Evolutionary conservation across 2,329 filamentous ascomycete genomes (phyloP).

Genomic region (Chaetomiaceae sp.): DNA sequence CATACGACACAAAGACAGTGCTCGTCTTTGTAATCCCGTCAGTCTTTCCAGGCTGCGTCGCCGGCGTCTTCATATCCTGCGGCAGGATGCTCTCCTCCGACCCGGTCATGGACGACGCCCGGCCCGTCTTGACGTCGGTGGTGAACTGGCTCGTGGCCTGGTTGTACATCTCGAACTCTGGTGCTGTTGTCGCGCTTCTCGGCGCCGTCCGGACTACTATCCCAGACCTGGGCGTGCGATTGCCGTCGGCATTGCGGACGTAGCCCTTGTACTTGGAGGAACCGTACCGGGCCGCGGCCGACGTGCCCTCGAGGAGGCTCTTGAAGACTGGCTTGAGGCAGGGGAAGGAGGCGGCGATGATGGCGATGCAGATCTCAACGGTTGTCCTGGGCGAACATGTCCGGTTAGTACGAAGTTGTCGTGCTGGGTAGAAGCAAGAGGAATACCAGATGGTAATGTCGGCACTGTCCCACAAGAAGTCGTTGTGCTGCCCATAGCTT

Average conservation of each 20-base stretch:
- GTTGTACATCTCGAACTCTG: slow-evolving; percentile 20
- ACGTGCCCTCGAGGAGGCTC: slow-evolving; percentile 24
- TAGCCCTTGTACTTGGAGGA: slow-evolving; percentile 19
- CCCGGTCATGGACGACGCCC: not conserved
- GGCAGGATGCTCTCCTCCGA: slow-evolving; percentile 23
- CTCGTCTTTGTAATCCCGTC: slow-evolving; percentile 10
- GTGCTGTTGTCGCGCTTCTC: not conserved
- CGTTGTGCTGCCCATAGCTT: slow-evolving; percentile 27
- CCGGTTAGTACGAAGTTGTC: not conserved
- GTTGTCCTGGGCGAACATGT: slow-evolving; percentile 23
- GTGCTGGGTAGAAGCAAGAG: not conserved
- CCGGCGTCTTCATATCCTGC: not conserved
- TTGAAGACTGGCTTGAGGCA: slow-evolving; percentile 30
- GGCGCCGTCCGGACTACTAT: not conserved
- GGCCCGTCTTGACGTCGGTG: slow-evolving; percentile 8
- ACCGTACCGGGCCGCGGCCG: slow-evolving; percentile 30
- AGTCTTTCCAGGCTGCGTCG: not conserved
- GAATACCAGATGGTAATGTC: slow-evolving; percentile 30
- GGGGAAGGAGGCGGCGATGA: slow-evolving; percentile 29
- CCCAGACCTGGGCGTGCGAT: slow-evolving; percentile 2
- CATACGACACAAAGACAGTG: slow-evolving; percentile 6
- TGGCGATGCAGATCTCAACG: slow-evolving; percentile 29
- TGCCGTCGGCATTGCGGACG: slow-evolving; percentile 9
- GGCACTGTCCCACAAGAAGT: slow-evolving; percentile 29
- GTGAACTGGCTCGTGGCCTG: slow-evolving; percentile 1